These are phyloP conservation scores for Trichoderma simmonsii DNA, from an alignment of 2,329 filamentous ascomycete genomes.

Conservation along the genomic window DNA sequence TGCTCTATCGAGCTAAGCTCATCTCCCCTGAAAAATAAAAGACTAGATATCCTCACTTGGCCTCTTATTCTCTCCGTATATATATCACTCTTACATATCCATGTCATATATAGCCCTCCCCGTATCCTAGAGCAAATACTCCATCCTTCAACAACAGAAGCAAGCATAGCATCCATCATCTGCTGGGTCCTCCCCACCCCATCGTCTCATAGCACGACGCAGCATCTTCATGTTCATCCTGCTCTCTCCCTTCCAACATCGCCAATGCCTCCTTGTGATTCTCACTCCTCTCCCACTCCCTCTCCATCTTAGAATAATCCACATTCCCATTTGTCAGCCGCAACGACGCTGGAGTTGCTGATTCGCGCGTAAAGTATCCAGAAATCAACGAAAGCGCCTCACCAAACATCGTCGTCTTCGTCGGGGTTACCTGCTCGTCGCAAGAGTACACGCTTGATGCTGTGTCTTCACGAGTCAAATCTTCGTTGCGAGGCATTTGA, in stretches of 20 bases:
- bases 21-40: not conserved
- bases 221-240: not conserved
- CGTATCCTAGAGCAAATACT: not conserved
- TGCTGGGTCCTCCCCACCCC: conserved; percentile 1
- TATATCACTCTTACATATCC: not conserved
- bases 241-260: not conserved
- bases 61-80: not conserved
- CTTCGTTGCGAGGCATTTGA: not conserved
- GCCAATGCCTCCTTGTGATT: not conserved
- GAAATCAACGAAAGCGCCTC: not conserved
- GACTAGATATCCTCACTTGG: not conserved
- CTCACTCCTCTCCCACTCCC: not conserved
- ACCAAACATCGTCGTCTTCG: not conserved
- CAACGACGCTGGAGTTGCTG: not conserved
- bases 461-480: not conserved
- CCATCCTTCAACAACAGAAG: not conserved
- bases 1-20: not conserved
- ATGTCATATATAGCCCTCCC: not conserved
- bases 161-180: not conserved
- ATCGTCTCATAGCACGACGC: conserved; percentile 17
- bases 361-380: not conserved
- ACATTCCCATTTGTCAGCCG: not conserved
- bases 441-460: not conserved
- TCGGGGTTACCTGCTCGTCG: not conserved
- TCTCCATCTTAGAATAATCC: not conserved